Base-by-base conservation (phyloP, 78 protist species). In the Chrysochromulina tobinii region DNA sequence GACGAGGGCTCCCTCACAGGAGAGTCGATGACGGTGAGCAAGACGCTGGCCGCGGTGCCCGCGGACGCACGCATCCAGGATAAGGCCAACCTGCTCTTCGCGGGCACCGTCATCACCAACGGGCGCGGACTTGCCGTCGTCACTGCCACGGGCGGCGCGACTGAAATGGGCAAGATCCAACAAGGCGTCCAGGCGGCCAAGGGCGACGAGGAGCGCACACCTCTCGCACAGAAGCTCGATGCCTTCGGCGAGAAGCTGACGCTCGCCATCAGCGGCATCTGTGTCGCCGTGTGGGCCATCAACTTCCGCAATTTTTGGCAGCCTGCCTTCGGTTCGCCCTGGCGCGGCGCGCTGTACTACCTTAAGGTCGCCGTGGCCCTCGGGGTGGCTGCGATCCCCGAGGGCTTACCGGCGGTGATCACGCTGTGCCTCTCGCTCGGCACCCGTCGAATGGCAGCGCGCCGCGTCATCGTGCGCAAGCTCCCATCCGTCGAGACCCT, bases 401-500 rank as follows among this genome's bases (percentile, higher is more conserved):
- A 98, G 85, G 99, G 99, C 15, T 97, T 98, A 0, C 97, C 97
- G 17, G 95, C 98, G 38, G 96, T 96, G 2, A 95, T 98, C 38
- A 96, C 99, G 20, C 89, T 91, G 48, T 86, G 96, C 79, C 94
- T 98, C 54, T 94, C 99, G 12, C 89, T 98, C n/a, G 97, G 98
- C 38, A 83, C 93, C 51, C 72, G 86, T 27, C 67, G 90, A 11
- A 96, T 98, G 98, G 96, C 98, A 50, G 68, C 53, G 67, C 81
- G 87, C 25, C 94, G 95, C 83, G 98, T 96, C 18, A 57, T 98
- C 66, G 99, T 99, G 17, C 93, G 95, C 48, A 83, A 81, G 27
- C 72, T 96, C n/a, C 95, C 93, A 3, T 94, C 97, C 48, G 99
- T 99, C 81, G 99, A 97, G 91, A 97, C 99, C 3, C 98, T 98